These are phyloP conservation scores for Iberis amara DNA, from an alignment of 441 rosid species.

Conservation along the genomic window DNA sequence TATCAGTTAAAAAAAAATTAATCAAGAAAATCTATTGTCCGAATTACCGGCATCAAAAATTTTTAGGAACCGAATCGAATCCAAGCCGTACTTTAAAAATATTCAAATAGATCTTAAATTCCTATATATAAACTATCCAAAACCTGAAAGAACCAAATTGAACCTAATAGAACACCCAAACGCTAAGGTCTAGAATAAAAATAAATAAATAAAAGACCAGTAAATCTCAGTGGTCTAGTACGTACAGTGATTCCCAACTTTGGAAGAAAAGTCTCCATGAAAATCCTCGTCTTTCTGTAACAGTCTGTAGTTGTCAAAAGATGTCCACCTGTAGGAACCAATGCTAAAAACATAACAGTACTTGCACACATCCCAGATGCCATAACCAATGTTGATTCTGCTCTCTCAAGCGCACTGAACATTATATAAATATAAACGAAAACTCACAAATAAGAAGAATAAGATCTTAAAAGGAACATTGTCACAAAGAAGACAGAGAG, in stretches of 20 bases:
- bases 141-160: too few relatives aligned
- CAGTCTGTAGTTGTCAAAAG: constrained; percentile 95
- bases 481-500: not conserved
- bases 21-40: too few relatives aligned
- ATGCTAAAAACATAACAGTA: constrained; percentile 74
- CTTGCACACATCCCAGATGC: constrained; percentile 99
- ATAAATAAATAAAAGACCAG: too few relatives aligned
- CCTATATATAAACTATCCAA: too few relatives aligned
- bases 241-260: constrained; percentile 83
- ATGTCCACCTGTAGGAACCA: constrained; percentile 98
- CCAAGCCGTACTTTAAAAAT: too few relatives aligned
- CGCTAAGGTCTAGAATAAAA: too few relatives aligned
- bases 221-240: not conserved
- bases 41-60: too few relatives aligned
- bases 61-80: too few relatives aligned
- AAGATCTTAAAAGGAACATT: not conserved
- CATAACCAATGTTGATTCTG: constrained; percentile 86
- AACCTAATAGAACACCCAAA: too few relatives aligned
- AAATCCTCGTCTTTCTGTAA: constrained; percentile 88
- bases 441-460: not conserved
- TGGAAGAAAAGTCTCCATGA: constrained; percentile 88
- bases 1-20: too few relatives aligned
- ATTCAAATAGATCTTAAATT: too few relatives aligned
- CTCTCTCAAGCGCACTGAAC: constrained; percentile 87
- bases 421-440: constrained; percentile 18